Evolutionary conservation across 176 grass and related monocot species (phyloP), one percentile per base, ranked within the genome.

Genomic region (Dactylis glomerata): DNA sequence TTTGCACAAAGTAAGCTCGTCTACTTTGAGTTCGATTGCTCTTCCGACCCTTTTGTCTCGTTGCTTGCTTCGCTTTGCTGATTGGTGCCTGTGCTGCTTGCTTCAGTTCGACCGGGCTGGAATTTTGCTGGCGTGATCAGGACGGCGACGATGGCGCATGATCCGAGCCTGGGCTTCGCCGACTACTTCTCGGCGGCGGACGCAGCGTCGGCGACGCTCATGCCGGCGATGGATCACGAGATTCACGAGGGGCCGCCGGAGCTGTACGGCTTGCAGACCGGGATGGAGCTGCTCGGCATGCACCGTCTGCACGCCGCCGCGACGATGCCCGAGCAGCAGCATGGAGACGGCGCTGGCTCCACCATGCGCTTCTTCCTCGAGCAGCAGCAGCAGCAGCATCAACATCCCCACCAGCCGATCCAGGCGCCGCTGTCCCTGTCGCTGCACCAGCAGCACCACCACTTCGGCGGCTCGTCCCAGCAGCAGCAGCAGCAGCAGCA

Each of bases 281-380:
- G 90, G 68, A 90, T 98, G 71, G 91, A 95, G 84, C 84, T 90
- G 28, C 83, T 98, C 73, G 92, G 85, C 63, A 86, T 93, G 64
- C 62, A 84, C 4, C 85, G 84, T 46, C 67, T 91, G 32, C 70
- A 73, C 70, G 42, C 14, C 1, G 16, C 80, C 46, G 16, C 80
- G 26, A 26, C 81, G 52, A 80, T 86, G 79, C 83, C 88, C 46
- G 71, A 64, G 61, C 61, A 64, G 28, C 59, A 63, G 57, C 57
- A 61, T 3, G 78, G 27, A 12, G 84, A 24, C 31, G 66, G 20
- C 54, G 70, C 15, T 47, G 70, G 26, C 24, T 66, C 56, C 71
- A 83, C 85, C 79, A 88, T 95, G 69, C 79, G 51, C 13, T 78
- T 85, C 85, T 61, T 88, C 61, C 30, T 69, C 77, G 87, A 77